Conservation (phyloP, 2,329 filamentous ascomycete species). For the Parastagonospora nodorum region DNA sequence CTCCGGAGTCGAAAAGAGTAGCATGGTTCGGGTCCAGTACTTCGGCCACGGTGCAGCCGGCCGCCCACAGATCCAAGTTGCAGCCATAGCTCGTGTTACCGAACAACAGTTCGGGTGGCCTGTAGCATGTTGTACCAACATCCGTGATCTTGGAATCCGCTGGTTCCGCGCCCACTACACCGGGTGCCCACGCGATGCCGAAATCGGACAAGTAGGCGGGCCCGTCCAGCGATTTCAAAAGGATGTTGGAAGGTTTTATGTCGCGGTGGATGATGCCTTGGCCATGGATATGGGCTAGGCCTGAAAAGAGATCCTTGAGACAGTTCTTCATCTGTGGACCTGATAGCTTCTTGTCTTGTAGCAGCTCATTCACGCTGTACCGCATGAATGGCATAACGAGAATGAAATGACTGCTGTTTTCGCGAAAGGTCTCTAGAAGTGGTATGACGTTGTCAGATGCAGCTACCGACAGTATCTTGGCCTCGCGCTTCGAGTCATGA, state of each 20-base stretch:
- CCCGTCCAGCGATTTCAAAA: constrained; percentile 69
- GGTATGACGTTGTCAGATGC: constrained; percentile 65
- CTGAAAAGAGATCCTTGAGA: constrained; percentile 72
- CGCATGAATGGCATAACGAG: constrained; percentile 86
- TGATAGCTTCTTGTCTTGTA: constrained; percentile 55
- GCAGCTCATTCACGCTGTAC: constrained; percentile 70
- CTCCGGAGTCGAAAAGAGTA: constrained; percentile 82
- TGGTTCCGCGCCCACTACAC: constrained; percentile 64
- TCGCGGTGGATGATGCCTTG: constrained; percentile 88
- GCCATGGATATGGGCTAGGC: constrained; percentile 72
- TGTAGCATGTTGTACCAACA: constrained; percentile 89
- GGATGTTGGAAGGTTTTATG: constrained; percentile 88
- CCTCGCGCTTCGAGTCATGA: constrained; percentile 81
- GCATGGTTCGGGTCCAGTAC: constrained; percentile 60
- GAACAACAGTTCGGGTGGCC: constrained; percentile 88
- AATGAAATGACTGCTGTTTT: constrained; percentile 73
- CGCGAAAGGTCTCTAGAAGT: constrained; percentile 72
- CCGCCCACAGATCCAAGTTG: constrained; percentile 85
- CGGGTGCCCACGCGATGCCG: constrained; percentile 83
- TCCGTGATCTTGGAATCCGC: constrained; percentile 78
- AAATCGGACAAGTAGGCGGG: constrained; percentile 88
- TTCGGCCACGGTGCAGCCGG: constrained; percentile 84
- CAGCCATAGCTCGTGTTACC: constrained; percentile 74
- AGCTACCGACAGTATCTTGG: constrained; percentile 69
- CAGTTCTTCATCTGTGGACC: constrained; percentile 51